Conservation (phyloP, 805 yeast genomes). For the Clavispora santaluciae region DNA sequence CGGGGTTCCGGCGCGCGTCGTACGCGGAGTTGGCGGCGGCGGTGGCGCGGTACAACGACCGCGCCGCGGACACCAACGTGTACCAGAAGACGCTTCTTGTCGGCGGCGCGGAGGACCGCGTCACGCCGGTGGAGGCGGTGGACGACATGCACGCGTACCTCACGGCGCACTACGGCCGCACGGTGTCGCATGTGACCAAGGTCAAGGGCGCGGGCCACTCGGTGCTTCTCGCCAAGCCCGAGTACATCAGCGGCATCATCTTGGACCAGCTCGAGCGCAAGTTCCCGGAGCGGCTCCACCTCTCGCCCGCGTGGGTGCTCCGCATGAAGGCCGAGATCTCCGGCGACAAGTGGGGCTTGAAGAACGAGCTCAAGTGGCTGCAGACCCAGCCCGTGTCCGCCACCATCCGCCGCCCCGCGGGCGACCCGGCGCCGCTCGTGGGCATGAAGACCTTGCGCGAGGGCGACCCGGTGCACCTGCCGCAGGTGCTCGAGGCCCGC, state of each 20-base stretch:
- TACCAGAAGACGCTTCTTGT: slow-evolving; percentile 48
- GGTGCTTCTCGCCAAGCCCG: slow-evolving; percentile 57
- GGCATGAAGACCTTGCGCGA: slow-evolving; percentile 76
- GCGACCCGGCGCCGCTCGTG: slow-evolving; percentile 43
- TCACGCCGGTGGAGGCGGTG: slow-evolving; percentile 46
- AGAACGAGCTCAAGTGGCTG: slow-evolving; percentile 71
- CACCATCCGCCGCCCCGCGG: slow-evolving; percentile 31
- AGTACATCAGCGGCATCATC: slow-evolving; percentile 55
- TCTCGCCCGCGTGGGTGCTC: slow-evolving; percentile 70
- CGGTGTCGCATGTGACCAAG: slow-evolving; percentile 29
- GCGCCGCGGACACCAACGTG: slow-evolving; percentile 24
- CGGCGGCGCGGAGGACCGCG: slow-evolving; percentile 53
- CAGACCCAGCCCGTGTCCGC: slow-evolving; percentile 47
- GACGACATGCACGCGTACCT: slow-evolving; percentile 25
- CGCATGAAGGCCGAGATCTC: slow-evolving; percentile 55
- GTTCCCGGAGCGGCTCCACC: slow-evolving; percentile 44
- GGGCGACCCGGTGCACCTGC: slow-evolving; percentile 58
- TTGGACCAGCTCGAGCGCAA: slow-evolving; percentile 50
- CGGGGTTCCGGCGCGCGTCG: slow-evolving; percentile 44
- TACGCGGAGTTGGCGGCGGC: slow-evolving; percentile 41
- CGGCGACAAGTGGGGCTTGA: slow-evolving; percentile 75
- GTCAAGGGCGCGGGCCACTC: slow-evolving; percentile 61
- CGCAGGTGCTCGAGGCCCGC: slow-evolving; percentile 47
- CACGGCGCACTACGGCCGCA: slow-evolving; percentile 16
- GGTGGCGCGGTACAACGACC: slow-evolving; percentile 30